These are phyloP conservation scores for Amylocarpus encephaloides DNA, from an alignment of 2,329 filamentous ascomycete genomes.

Conservation along the genomic window DNA sequence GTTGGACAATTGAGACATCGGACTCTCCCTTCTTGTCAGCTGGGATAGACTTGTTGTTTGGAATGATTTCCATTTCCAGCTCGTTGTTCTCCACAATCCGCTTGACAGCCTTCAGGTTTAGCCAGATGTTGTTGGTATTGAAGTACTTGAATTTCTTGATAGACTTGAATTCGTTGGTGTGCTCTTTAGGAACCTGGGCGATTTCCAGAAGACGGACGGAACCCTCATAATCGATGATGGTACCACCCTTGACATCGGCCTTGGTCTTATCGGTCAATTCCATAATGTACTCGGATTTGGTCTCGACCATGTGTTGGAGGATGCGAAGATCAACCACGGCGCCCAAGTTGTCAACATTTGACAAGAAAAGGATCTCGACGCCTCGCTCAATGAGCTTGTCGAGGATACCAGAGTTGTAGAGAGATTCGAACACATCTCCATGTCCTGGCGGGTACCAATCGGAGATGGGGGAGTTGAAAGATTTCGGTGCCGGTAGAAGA, in stretches of 20 bases:
- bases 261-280: constrained; percentile 99
- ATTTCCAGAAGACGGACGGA: constrained; percentile 96
- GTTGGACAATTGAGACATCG: constrained; percentile 93
- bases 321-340: constrained; percentile 97
- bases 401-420: constrained; percentile 98
- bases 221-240: constrained; percentile 99
- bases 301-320: constrained; percentile 98
- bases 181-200: constrained; percentile 98
- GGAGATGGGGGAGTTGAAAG: constrained; percentile 75
- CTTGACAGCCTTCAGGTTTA: constrained; percentile 96
- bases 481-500: constrained; percentile 89
- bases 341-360: constrained; percentile 97
- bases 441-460: constrained; percentile 99
- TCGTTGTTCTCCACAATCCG: constrained; percentile 97
- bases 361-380: constrained; percentile 97
- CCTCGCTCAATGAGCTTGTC: constrained; percentile 93
- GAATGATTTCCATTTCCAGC: constrained; percentile 98
- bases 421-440: constrained; percentile 98
- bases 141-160: constrained; percentile 99
- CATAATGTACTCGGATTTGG: constrained; percentile 97
- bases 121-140: constrained; percentile 99
- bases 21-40: constrained; percentile 99
- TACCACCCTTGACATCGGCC: constrained; percentile 99
- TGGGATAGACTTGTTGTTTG: constrained; percentile 97
- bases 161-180: constrained; percentile 99